Conservation (phyloP, 1,139 yeast species). For the Candida sp. region DNA sequence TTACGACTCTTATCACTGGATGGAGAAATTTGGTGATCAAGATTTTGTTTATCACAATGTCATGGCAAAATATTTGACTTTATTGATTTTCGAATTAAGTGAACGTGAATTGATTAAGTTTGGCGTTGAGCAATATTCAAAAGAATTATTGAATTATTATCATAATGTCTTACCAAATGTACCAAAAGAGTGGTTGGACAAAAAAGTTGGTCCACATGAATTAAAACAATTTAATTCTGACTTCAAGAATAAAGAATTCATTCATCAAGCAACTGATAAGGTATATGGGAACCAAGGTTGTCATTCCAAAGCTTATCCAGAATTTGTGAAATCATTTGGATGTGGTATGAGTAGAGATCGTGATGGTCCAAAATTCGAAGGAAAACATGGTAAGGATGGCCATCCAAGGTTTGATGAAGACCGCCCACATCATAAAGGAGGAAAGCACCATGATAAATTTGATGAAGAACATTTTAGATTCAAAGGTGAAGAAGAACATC, state of each 20-base stretch:
- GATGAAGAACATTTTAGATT: too few species aligned
- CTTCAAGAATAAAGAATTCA: slow-evolving; percentile 16
- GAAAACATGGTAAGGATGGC: background rate
- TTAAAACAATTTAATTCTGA: slow-evolving; percentile 16
- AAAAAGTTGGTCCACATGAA: slow-evolving; percentile 11
- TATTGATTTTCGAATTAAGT: slow-evolving; percentile 48
- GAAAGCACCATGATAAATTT: background rate
- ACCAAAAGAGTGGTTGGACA: slow-evolving; percentile 31
- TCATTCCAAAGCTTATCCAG: slow-evolving; percentile 12
- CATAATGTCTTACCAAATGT: slow-evolving; percentile 22
- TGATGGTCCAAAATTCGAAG: background rate
- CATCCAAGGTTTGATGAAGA: background rate
- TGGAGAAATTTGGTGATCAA: slow-evolving; percentile 53
- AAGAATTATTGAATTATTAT: slow-evolving; percentile 27
- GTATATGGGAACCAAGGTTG: slow-evolving; percentile 16
- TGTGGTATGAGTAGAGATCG: background rate
- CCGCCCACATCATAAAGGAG: slow-evolving; percentile 3
- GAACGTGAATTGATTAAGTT: slow-evolving; percentile 52
- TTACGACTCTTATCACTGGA: slow-evolving; percentile 58
- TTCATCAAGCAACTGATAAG: slow-evolving; percentile 21
- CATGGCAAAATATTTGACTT: slow-evolving; percentile 57
- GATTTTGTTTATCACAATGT: slow-evolving; percentile 52
- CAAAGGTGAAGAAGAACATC: background rate
- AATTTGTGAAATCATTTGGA: slow-evolving; percentile 4
- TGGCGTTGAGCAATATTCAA: slow-evolving; percentile 32